Evolutionary conservation across 176 grass and related monocot genomes (phyloP).

Genomic region (Eleusine indica): DNA sequence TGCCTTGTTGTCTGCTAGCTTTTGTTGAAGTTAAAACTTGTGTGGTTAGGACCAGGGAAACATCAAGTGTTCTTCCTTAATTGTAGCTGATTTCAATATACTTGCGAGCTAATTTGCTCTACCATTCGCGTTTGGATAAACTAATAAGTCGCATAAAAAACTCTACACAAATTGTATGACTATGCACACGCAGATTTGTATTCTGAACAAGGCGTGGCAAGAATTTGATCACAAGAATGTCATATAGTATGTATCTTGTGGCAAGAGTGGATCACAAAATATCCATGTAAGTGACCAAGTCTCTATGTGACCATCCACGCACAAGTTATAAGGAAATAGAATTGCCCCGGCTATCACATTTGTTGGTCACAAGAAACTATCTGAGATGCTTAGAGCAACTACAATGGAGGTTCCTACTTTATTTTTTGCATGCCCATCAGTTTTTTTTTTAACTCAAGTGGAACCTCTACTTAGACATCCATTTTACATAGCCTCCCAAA

Average conservation of each 20-base stretch:
- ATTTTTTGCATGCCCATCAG: too few species aligned
- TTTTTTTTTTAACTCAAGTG: too few species aligned
- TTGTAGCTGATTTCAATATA: neutral
- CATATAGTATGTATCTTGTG: neutral
- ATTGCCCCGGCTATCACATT: too few species aligned
- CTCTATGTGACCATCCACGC: too few species aligned
- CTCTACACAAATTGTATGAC: neutral
- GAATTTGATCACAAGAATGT: neutral
- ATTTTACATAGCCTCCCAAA: too few species aligned
- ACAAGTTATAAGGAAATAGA: too few species aligned
- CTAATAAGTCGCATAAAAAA: neutral
- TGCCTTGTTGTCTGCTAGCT: neutral
- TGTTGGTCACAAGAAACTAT: too few species aligned
- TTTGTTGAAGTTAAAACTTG: neutral
- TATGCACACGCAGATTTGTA: neutral
- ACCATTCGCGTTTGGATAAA: neutral
- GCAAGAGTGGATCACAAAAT: too few species aligned
- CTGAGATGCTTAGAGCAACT: too few species aligned
- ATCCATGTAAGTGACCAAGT: too few species aligned
- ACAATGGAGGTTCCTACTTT: too few species aligned
- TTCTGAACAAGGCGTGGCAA: neutral
- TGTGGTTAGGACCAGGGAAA: slow-evolving; percentile 1
- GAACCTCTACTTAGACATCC: too few species aligned
- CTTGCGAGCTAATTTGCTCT: neutral
- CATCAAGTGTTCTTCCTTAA: neutral